Evolutionary conservation across 208 protist species (phyloP), one percentile per base, ranked within the genome.

Genomic region (Wallacemonas collosoma): DNA sequence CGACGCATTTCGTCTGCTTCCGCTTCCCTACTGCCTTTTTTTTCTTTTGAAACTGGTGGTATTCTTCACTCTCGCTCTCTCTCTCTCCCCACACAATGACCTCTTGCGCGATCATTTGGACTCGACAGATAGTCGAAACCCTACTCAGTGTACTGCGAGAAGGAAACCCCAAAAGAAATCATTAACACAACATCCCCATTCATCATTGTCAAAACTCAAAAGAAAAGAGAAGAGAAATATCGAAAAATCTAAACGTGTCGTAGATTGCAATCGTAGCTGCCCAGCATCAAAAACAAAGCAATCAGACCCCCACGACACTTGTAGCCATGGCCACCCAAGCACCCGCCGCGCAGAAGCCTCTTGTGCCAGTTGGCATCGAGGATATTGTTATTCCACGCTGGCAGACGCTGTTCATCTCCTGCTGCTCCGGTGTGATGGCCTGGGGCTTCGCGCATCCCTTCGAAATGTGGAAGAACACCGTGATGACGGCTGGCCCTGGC

Each of bases 391-490:
- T 91, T 60, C 71, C 82, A 39, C 76, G 61, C 51, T 86, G 67
- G 71, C 83, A 88, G 77, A 93, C 89, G 53, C 75, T 98, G 44
- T 53, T 57, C 55, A 93, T 95, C 57, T 84, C 93, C 44, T 89
- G 93, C 39, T 68, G 83, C 70, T 86, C 91, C 53, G 95, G 95
- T 63, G 87, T 94, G 72, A 84, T 95, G 72, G 95, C 78, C 2
- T 98, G 95, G 95, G 79, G 80, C 78, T 91, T 98, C 72, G 80
- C 93, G 11, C 95, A 98, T 64, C 95, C 95, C 15, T 97, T 97
- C 71, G 93, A 98, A 79, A 97, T 95, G 87, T 91, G 94, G 88
- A 96, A 96, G 77, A 95, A 97, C 77, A 95, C 88, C n/a, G 87
- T 96, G 39, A 95, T 93, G 87, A 96, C 72, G 76, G 68, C 89